Base-by-base conservation (phyloP, 108 stramenopile species). In the Mayamaea pseudoterrestris region DNA sequence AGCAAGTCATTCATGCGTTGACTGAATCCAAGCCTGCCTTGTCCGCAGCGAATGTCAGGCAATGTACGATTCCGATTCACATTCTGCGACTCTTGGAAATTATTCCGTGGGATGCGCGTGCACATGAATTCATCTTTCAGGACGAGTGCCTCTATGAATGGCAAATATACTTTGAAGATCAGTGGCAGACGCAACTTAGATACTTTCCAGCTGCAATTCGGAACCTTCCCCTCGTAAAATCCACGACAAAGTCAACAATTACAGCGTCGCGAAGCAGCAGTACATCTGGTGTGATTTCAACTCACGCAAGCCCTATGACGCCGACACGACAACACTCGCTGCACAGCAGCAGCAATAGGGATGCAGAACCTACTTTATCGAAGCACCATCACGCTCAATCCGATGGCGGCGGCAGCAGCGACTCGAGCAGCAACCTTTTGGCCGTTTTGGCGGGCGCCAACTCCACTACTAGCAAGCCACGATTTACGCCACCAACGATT, bases 121-220 rank as follows among this genome's bases (percentile, higher is more conserved):
- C 60, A 12, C 55, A 52, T 16, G 51, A 66, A 24, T 45, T 65
- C 31, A 29, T 62, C 2, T 65, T 65, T 58, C 60, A 39, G 3
- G 30, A 44, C 44, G 77, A 78, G 43, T 50, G 67, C 8, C 39
- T 78, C 9, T 78, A 65, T 32, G 69, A 78, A 52, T 78, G 77
- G 77, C 77, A 78, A 45, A 31, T 68, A 25, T 66, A 60, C 30
- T 42, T 54, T 17, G 56, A 68, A 28, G 63, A 66, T 37, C 51
- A 40, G 27, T 74, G 72, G 77, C 62, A 47, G 11, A 53, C 44
- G 3, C 22, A 50, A 21, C 40, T 68, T 13, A 46, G 56, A 25
- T 40, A 57, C 12, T 67, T 65, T 61, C 69, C 69, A 2, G 40
- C 44, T 2, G 35, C 52, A 16, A 68, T 78, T 58, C 57, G 60